phyloP scores from a whole-genome alignment of 2,329 filamentous ascomycete genomes.

The Dichotomopilus funicola region DNA sequence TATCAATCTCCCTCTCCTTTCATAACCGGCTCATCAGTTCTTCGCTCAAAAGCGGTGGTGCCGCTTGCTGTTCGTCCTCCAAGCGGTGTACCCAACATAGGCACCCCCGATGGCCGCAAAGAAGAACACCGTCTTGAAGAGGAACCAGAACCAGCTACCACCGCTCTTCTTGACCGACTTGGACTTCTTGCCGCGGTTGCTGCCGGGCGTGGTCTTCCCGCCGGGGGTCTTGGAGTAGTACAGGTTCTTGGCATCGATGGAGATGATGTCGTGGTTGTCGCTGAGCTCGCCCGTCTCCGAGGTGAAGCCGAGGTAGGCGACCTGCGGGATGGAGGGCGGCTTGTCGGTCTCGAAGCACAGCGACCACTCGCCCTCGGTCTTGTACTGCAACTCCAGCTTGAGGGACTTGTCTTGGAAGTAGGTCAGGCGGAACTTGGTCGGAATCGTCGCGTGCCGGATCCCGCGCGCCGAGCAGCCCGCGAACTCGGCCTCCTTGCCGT shows the following conservation, averaged over 20 bases:
- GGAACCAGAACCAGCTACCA: slow-evolving; percentile 53
- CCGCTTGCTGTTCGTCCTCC: slow-evolving; percentile 59
- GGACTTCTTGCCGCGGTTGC: slow-evolving; percentile 28
- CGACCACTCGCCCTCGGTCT: slow-evolving; percentile 79
- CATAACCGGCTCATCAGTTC: neutral
- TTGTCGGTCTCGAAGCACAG: slow-evolving; percentile 74
- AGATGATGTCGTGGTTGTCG: slow-evolving; percentile 97
- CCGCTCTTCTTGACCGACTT: slow-evolving; percentile 34
- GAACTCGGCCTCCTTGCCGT: slow-evolving; percentile 88
- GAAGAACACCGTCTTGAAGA: slow-evolving; percentile 79
- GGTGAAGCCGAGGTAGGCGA: slow-evolving; percentile 69
- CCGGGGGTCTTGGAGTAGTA: slow-evolving; percentile 56
- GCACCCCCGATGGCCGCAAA: slow-evolving; percentile 61
- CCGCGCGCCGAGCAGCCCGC: slow-evolving; percentile 93
- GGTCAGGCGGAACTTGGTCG: slow-evolving; percentile 81
- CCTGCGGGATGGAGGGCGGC: slow-evolving; percentile 69
- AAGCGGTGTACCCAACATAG: slow-evolving; percentile 83
- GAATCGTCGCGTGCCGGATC: slow-evolving; percentile 69
- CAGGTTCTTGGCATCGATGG: slow-evolving; percentile 77
- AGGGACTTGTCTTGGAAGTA: slow-evolving; percentile 96
- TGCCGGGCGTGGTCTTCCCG: slow-evolving; percentile 34
- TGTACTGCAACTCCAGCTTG: slow-evolving; percentile 90
- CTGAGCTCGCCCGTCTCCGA: slow-evolving; percentile 93
- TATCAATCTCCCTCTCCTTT: too few relatives aligned
- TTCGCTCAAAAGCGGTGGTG: slow-evolving; percentile 48